Evolutionary conservation across 2,329 filamentous ascomycete genomes (phyloP).

Genomic region (Aspergillus cejpii): DNA sequence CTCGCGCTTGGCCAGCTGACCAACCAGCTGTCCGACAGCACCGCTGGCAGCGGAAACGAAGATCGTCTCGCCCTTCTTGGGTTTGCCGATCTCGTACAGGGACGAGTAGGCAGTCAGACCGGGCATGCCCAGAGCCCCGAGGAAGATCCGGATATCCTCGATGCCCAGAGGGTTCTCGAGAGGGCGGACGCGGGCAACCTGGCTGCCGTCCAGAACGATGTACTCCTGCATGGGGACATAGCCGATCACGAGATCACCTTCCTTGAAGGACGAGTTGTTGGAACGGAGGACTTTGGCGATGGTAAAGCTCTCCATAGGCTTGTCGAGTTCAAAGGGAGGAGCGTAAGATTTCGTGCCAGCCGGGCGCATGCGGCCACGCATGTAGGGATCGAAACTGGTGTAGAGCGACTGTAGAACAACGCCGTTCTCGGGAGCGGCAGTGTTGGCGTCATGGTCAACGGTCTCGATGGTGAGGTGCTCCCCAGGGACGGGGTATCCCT

Average conservation of each 20-base stretch:
- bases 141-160: constrained; percentile 51
- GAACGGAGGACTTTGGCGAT: constrained; percentile 67
- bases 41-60: constrained; percentile 75
- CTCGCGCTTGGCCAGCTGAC: constrained; percentile 75
- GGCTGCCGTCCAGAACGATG: constrained; percentile 48
- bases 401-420: constrained; percentile 65
- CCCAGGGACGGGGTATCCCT: constrained; percentile 60
- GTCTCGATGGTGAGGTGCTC: constrained; percentile 63
- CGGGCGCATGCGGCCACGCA: constrained; percentile 70
- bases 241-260: constrained; percentile 60
- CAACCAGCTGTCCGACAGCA: constrained; percentile 75
- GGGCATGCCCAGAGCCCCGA: constrained; percentile 72
- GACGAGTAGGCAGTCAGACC: constrained; percentile 69
- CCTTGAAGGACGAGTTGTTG: constrained; percentile 55
- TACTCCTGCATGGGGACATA: constrained; percentile 63
- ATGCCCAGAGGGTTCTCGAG: constrained; percentile 59
- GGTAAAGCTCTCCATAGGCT: constrained; percentile 58
- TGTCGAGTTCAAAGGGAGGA: constrained; percentile 54
- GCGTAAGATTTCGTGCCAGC: constrained; percentile 60
- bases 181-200: constrained; percentile 44
- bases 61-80: constrained; percentile 72
- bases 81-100: constrained; percentile 67
- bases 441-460: constrained; percentile 57
- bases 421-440: constrained; percentile 55
- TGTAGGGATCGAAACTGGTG: constrained; percentile 76